Percentiles rank a stretch among this genome's conserved stretches.
These are phyloP conservation scores for Vaccinium myrtillus DNA, from an alignment of 148 eudicot genomes.

Conservation along the genomic window DNA sequence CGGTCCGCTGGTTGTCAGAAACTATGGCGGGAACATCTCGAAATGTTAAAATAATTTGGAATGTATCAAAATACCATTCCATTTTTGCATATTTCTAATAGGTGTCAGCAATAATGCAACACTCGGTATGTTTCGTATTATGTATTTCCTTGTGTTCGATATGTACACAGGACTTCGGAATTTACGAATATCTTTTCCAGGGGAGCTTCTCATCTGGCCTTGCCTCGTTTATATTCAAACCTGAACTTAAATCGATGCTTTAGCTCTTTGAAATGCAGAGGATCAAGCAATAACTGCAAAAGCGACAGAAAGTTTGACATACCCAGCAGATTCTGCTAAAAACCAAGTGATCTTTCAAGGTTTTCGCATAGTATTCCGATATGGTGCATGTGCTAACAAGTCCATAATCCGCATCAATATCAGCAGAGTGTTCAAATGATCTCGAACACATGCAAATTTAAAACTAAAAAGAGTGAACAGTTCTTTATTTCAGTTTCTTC, in stretches of 20 bases:
- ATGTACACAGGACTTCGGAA: too few relatives aligned
- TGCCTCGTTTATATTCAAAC: constrained; percentile 86
- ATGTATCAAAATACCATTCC: too few relatives aligned
- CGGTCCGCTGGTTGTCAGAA: neutral
- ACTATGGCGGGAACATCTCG: too few relatives aligned
- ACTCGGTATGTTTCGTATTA: too few relatives aligned
- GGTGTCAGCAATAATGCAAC: too few relatives aligned
- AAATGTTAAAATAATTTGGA: too few relatives aligned
- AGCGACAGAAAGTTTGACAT: constrained; percentile 11
- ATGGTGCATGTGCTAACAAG: constrained; percentile 79
- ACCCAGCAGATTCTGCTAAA: constrained; percentile 85
- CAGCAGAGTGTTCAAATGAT: neutral
- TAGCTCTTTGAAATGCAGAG: neutral
- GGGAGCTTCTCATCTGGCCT: constrained; percentile 94
- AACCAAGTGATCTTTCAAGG: constrained; percentile 79
- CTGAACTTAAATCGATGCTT: constrained; percentile 29
- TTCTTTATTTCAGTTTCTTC: too few relatives aligned
- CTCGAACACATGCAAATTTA: too few relatives aligned
- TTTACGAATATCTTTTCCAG: constrained; percentile 13
- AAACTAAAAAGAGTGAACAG: too few relatives aligned
- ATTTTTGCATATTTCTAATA: too few relatives aligned
- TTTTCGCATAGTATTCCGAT: constrained; percentile 88
- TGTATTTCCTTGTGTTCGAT: too few relatives aligned
- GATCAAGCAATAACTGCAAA: neutral
- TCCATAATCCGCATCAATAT: constrained; percentile 61